Evolutionary conservation across 306 rosid species (phyloP), one percentile per base, ranked within the genome.

Genomic region (Rosa lucieae): DNA sequence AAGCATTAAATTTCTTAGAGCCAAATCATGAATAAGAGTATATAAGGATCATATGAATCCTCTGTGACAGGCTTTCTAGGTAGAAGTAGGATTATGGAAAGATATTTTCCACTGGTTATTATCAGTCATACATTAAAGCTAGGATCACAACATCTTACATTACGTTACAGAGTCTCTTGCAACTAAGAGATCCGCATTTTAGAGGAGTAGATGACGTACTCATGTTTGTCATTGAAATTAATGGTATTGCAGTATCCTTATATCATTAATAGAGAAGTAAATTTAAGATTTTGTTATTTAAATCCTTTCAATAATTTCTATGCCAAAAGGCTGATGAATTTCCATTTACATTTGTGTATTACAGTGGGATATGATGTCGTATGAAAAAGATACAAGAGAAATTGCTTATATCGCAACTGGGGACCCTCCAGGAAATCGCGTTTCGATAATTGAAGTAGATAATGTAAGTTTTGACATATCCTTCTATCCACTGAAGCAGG

Each of bases 391-490:
- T 23, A 61, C 67, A 5, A 61, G 49, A 39, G 90, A 89, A 51
- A 35, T 78, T 5, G 85, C 85, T 1, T 51, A 63, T 67, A 32
- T 89, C 58, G 12, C 12, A 1, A 80, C 78, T 13, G 89, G 97
- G 5, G 55, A 76, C 29, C 67, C 86, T 75, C 67, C 74, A 13
- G 70, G 67, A 77, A 91, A 86, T 67, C 84, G 90, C 8, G 84
- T 86, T 75, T 88, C 92, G 21, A 67, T 89, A 52, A 44, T 91
- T 75, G 72, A 82, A 63, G 80, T 82, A 58, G 73, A 82, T 12
- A 58, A 13, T 15, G 96, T 89, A 83, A 84, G 87, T 65, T 47
- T 40, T 32, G 37, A 32, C 37, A 32, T 32, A 32, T 32, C 37
- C 37, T 32, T 32, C 37, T 32, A 32, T 32, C 37, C 37, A 32